phyloP scores from a whole-genome alignment of 78 protist genomes.

The Guillardia theta region DNA sequence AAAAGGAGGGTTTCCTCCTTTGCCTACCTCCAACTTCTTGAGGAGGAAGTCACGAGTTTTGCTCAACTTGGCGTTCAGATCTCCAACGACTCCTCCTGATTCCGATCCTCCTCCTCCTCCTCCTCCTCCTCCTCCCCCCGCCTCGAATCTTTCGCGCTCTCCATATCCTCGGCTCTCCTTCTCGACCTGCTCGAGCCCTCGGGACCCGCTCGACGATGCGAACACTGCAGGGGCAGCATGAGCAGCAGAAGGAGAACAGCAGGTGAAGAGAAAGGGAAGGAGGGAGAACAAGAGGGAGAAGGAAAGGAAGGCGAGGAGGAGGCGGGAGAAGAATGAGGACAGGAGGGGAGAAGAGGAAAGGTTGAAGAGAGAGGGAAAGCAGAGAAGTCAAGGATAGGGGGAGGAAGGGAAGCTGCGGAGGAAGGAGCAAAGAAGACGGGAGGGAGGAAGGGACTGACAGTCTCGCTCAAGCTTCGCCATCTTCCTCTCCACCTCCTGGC shows the following conservation, averaged over 20 bases:
- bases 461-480: no score
- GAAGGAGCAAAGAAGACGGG: not conserved
- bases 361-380: not conserved
- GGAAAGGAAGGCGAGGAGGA: not conserved
- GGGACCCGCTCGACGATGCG: not conserved
- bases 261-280: not conserved
- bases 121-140: not conserved
- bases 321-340: not conserved
- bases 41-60: no score
- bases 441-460: not conserved
- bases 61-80: not conserved
- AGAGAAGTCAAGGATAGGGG: not conserved
- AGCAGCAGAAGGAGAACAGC: not conserved
- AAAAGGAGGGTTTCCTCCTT: no score
- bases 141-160: not conserved
- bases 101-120: not conserved
- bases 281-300: not conserved
- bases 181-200: not conserved
- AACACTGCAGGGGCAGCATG: not conserved
- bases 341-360: not conserved
- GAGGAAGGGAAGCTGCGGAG: not conserved
- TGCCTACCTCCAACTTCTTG: no score
- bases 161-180: not conserved
- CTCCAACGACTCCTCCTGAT: not conserved
- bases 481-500: no score